Base-by-base conservation (phyloP, 108 stramenopile species). In the Skeletonema menzelii region DNA sequence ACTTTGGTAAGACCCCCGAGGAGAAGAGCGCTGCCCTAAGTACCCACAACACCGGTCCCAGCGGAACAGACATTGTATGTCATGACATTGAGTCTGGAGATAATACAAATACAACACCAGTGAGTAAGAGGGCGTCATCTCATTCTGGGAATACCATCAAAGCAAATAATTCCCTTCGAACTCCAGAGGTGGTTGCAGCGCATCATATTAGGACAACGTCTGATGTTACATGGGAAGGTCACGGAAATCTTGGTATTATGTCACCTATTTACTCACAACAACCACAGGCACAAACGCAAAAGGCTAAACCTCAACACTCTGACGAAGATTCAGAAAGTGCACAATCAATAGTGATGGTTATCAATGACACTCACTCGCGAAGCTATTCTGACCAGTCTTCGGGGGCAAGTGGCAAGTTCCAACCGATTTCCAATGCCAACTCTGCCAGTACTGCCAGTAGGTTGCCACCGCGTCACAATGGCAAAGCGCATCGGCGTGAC, bases 1-100 rank as follows among this genome's bases (percentile, higher is more conserved):
- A 88, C 55, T 91, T 81, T 74, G 87, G 86, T 26, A 69, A 63
- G 22, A 27, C 5, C 12, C 59, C 63, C 12, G 80, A 77, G 20
- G 60, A 82, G 22, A 53, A 10, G 27, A 20, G n/a, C 42, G 14
- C n/a, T 4, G 6, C 17, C 10, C 10, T 27, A 20, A 56, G 13
- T 6, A n/a, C 64, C 63, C 40, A 26, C 30, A 57, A 26, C 14
- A 64, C 56, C 1, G 40, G 37, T 28, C 42, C 64, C 49, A 59
- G 38, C 24, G 27, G 31, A 20, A 38, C 46, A 26, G 22, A 46
- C 19, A 37, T 27, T 13, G 37, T 12, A 17, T 15, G 30, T 46
- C 46, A 67, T 60, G 65, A 60, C 42, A 70, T 27, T 30, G 69
- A 70, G 31, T 49, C 56, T 12, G 58, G 32, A 15, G 27, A 44